These are phyloP conservation scores for Cladosporium sp. DNA, from an alignment of 2,329 filamentous ascomycete genomes.

Conservation along the genomic window DNA sequence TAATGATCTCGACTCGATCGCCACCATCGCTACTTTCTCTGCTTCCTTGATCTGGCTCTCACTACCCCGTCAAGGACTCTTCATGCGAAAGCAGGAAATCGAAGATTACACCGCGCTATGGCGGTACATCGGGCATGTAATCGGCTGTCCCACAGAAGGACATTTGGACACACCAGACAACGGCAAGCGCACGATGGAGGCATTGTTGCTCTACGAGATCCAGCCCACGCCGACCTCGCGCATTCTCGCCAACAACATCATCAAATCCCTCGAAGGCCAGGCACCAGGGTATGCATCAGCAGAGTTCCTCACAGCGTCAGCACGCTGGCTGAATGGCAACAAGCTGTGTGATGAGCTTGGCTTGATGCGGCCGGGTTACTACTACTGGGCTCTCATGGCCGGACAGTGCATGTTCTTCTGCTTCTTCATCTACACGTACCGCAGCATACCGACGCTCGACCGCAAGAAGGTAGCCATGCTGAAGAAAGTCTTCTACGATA, in stretches of 20 bases:
- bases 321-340: constrained; percentile 69
- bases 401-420: constrained; percentile 69
- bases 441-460: constrained; percentile 52
- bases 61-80: constrained; percentile 72
- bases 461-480: constrained; percentile 53
- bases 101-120: constrained; percentile 72
- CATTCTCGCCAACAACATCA: constrained; percentile 73
- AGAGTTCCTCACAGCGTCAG: constrained; percentile 67
- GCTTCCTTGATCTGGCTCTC: constrained; percentile 66
- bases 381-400: constrained; percentile 61
- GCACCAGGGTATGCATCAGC: constrained; percentile 66
- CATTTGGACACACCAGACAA: constrained; percentile 58
- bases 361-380: constrained; percentile 56
- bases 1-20: constrained; percentile 74
- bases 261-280: constrained; percentile 64
- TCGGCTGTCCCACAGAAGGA: constrained; percentile 64
- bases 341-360: constrained; percentile 61
- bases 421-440: constrained; percentile 53
- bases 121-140: constrained; percentile 71
- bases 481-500: constrained; percentile 56
- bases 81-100: constrained; percentile 61
- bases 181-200: constrained; percentile 67
- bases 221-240: constrained; percentile 62
- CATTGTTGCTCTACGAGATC: constrained; percentile 65
- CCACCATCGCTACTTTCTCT: constrained; percentile 71